These are phyloP conservation scores for Trebouxia gelatinosa DNA, from an alignment of 163 green algal genomes.

Conservation along the genomic window DNA sequence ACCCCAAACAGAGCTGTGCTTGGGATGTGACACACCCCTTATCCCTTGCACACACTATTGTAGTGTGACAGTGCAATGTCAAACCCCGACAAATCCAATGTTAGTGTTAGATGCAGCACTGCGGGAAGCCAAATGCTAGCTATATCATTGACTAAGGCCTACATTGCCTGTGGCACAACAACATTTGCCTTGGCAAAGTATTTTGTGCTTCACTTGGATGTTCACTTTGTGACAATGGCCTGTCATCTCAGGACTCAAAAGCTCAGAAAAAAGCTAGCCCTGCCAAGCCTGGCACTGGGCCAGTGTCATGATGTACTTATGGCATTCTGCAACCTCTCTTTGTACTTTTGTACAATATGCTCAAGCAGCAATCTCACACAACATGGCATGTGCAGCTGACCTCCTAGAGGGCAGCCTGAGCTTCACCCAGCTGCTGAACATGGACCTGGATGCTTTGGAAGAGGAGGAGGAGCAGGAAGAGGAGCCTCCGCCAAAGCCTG, in stretches of 20 bases:
- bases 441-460: slow-evolving; percentile 20
- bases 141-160: too few species aligned
- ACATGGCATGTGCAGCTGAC: slow-evolving; percentile 9
- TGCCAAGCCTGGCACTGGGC: neutral
- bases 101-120: too few species aligned
- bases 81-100: too few species aligned
- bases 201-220: neutral
- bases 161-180: too few species aligned
- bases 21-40: neutral
- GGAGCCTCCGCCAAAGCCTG: too few species aligned
- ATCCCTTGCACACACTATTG: neutral
- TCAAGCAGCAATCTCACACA: neutral
- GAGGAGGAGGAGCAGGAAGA: too few species aligned
- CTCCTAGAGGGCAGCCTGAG: slow-evolving; percentile 7
- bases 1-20: neutral
- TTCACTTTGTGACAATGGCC: neutral
- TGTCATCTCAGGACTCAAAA: too few species aligned
- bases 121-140: too few species aligned
- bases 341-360: neutral
- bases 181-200: too few species aligned
- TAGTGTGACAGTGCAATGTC: neutral
- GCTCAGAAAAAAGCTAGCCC: neutral
- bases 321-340: neutral
- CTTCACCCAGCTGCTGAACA: slow-evolving; percentile 29
- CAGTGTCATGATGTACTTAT: neutral